phyloP scores from a whole-genome alignment of 768 basidiomycete species.

The Steccherinum ochraceum region DNA sequence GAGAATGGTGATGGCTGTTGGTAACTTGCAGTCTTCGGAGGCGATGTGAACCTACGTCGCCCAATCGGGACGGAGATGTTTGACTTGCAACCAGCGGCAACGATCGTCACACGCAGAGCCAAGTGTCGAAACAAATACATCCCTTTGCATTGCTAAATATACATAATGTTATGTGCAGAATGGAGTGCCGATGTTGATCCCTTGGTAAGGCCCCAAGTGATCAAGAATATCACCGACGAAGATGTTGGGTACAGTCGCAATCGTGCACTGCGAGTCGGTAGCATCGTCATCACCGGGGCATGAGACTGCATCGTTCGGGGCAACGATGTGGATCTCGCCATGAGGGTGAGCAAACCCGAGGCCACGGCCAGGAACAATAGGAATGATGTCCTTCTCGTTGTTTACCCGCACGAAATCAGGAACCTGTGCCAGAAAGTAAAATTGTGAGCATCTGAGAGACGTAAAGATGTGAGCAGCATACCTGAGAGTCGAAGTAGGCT shows the following conservation, averaged over 20 bases:
- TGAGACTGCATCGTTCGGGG: slow-evolving; percentile 29
- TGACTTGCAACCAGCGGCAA: no score
- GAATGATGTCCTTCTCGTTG: slow-evolving; percentile 38
- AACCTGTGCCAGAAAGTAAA: slow-evolving; percentile 12
- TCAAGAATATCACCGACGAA: slow-evolving; percentile 41
- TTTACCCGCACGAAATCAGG: slow-evolving; percentile 24
- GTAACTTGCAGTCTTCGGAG: no score
- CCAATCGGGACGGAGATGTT: no score
- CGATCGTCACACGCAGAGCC: not conserved
- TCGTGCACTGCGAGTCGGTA: slow-evolving; percentile 46
- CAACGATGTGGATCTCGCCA: slow-evolving; percentile 49
- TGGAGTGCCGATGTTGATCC: slow-evolving; percentile 48
- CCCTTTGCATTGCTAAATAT: not conserved
- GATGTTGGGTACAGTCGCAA: slow-evolving; percentile 48
- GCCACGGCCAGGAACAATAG: slow-evolving; percentile 47
- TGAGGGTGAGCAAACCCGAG: slow-evolving; percentile 45
- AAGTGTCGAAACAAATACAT: not conserved
- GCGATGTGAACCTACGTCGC: no score
- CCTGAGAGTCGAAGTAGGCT: slow-evolving; percentile 39
- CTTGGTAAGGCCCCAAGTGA: slow-evolving; percentile 54
- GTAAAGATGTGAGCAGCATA: slow-evolving; percentile 25
- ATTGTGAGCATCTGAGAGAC: slow-evolving; percentile 25
- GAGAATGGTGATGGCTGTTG: no score
- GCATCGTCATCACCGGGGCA: slow-evolving; percentile 52
- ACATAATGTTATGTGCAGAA: slow-evolving; percentile 23